Base-by-base conservation (phyloP, 2,329 filamentous ascomycete genomes). In the Endoconidiophora laricicola region DNA sequence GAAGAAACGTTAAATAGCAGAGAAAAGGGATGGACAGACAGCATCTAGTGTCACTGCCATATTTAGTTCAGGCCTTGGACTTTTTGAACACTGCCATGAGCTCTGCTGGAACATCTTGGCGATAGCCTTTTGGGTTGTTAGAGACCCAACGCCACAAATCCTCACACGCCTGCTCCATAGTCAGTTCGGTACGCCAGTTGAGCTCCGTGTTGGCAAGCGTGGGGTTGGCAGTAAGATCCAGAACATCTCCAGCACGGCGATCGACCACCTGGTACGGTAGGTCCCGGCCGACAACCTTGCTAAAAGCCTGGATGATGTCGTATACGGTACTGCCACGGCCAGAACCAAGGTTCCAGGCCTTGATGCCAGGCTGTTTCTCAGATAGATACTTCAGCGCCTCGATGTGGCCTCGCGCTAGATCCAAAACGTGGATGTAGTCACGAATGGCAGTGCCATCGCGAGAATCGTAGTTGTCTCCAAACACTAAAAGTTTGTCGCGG, bases 361-460 rank as follows among this genome's bases (percentile, higher is more conserved):
- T 83, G 57, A 95, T 84, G 51, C 91, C 91, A 16, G 91, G 90
- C 60, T 86, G 76, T 58, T 90, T 70, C 56, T 83, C 74, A 58
- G 83, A 83, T 46, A 95, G 81, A 69, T 93, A 86, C 69, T 91
- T 87, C 58, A 98, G 81, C 20, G 93, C 91, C 53, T 85, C 77
- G 52, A 94, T 71, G 65, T 95, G 88, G 54, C 88, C 88, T 55
- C 76, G 76, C 43, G 88, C 85, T 22, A 95, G 79, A 61, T 95
- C 88, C 55, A 94, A 74, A 52, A 95, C 86, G 71, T 95, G 88
- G 66, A 98, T 95, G 73, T 98, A 98, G 69, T 98, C 91, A 59
- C 91, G 83, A 64, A 95, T 94, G 55, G 86, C 86, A 48, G 88
- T 95, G 56, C 88, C 88, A 63, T 95, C 88, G 59, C 80, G 82